Evolutionary conservation across 495 filamentous ascomycete genomes (phyloP), one percentile per base, ranked within the genome.

Genomic region (Cercophora samala): DNA sequence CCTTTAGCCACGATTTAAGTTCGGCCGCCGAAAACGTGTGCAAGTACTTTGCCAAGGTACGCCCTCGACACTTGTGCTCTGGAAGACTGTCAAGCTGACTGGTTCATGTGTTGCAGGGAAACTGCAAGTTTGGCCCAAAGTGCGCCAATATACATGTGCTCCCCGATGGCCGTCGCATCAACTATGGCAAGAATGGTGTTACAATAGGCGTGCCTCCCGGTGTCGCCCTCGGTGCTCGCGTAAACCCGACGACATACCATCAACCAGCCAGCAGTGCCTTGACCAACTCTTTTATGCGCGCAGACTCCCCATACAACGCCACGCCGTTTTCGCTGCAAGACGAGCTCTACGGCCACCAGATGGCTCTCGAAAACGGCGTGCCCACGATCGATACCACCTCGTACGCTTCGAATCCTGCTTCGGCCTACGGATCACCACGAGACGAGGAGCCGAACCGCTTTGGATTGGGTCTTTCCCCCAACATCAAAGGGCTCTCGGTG

Each of bases 111-210:
- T 73, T 13, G 23, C 19, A 97, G 93, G 96, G 95, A 64, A 97
- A 97, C 79, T 99, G 95, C 88, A 99, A 99, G 78, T 99, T 98
- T 77, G 95, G 95, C 64, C 88, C 90, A 26, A 98, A 98, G 78
- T 99, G 95, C 81, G 95, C 96, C 70, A 89, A 97, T 75, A 91
- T 93, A 67, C 95, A 99, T 77, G 90, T 98, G 72, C 87, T 97
- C 53, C 92, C 95, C 32, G 92, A 99, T 78, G 95, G 95, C 58
- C 90, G 91, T 70, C 85, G 93, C 73, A 91, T 98, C 69, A 97
- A 97, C 78, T 86, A 86, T 69, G 77, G 83, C 68, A 84, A 83
- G 71, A 83, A 82, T 64, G 83, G 82, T 68, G 80, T 85, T 68
- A 83, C 80, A 58, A 81, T 84, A 58, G 80, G 79, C 21, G 73